These are phyloP conservation scores for Rhynchosporium secalis DNA, from an alignment of 2,329 filamentous ascomycete genomes.

Conservation along the genomic window DNA sequence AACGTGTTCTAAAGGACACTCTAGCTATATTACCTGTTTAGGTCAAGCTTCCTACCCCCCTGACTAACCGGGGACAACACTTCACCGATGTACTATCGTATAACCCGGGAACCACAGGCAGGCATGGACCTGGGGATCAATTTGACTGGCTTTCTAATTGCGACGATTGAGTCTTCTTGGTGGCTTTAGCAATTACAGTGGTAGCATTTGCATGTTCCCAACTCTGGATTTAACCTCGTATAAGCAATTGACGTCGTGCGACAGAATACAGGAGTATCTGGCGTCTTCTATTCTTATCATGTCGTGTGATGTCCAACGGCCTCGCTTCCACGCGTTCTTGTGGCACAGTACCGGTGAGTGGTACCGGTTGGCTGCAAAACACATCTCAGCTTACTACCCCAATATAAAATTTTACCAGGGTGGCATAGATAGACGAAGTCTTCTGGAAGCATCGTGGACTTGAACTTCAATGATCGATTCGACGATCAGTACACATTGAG, in stretches of 20 bases:
- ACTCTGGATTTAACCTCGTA: not conserved
- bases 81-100: no score
- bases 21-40: no score
- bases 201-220: not conserved
- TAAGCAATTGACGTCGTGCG: not conserved
- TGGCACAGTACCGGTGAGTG: conserved; percentile 1
- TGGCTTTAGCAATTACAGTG: no score
- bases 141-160: no score
- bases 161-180: no score
- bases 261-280: not conserved
- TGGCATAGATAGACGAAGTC: not conserved
- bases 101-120: no score
- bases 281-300: conserved; percentile 1
- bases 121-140: no score
- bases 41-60: no score
- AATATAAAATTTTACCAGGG: not conserved
- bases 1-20: no score
- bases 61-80: no score
- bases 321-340: not conserved
- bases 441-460: not conserved
- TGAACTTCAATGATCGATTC: not conserved
- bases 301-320: not conserved
- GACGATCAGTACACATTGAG: not conserved
- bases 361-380: not conserved
- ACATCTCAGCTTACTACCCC: not conserved